Evolutionary conservation across 345 rosid species (phyloP).

Genomic region (Durio zibethinus): DNA sequence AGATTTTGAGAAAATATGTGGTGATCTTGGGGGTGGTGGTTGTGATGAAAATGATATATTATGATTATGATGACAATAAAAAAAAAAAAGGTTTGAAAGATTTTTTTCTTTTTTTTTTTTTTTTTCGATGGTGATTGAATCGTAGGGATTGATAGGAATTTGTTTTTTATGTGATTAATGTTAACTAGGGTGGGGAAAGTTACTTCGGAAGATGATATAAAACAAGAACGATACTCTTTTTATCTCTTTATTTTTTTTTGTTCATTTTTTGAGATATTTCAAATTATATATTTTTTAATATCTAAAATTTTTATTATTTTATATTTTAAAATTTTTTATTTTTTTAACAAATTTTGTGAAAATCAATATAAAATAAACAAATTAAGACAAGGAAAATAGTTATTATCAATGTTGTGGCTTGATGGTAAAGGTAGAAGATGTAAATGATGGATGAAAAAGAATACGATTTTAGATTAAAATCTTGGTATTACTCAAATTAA

Average conservation of each 20-base stretch:
- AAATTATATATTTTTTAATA: no score
- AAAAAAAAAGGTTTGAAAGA: no score
- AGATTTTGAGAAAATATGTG: not conserved
- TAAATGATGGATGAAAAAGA: not conserved
- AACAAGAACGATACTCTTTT: no score
- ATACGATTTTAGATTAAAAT: not conserved
- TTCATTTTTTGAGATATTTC: no score
- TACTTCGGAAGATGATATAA: not conserved
- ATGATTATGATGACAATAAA: not conserved
- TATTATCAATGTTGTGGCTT: not conserved
- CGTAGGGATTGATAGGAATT: not conserved
- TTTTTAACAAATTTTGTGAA: no score
- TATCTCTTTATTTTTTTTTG: no score
- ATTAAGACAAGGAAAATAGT: no score
- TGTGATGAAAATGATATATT: not conserved
- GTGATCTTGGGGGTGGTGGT: not conserved
- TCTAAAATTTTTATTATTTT: no score
- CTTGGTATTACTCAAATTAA: not conserved
- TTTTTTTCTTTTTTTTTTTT: no score
- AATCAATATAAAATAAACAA: no score
- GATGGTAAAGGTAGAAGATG: not conserved
- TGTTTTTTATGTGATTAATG: not conserved
- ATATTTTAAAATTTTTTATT: no score
- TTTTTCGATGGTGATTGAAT: not conserved
- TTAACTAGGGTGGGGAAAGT: not conserved